These are phyloP conservation scores for Buxus sempervirens DNA, from an alignment of 164 flowering plant species.

Conservation along the genomic window DNA sequence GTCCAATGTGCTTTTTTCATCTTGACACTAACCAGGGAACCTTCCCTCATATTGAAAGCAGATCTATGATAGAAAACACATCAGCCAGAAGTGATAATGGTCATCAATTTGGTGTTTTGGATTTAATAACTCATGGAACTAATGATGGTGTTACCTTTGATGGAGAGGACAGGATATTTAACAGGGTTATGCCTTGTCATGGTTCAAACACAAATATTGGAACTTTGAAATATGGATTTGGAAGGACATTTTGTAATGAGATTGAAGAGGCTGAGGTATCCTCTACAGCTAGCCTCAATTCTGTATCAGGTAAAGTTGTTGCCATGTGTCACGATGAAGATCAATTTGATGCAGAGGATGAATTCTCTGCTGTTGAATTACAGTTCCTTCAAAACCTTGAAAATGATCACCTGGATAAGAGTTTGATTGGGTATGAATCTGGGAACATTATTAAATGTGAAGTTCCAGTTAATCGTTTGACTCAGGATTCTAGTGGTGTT, in stretches of 20 bases:
- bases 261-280: constrained; percentile 28
- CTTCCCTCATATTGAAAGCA: constrained; percentile 14
- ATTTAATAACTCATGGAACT: constrained; percentile 14
- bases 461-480: background rate
- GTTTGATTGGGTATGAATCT: constrained; percentile 3
- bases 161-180: constrained; percentile 16
- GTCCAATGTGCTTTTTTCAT: background rate
- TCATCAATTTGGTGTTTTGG: constrained; percentile 20
- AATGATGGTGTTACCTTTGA: constrained; percentile 11
- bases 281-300: constrained; percentile 23
- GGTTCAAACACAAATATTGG: constrained; percentile 14
- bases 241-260: constrained; percentile 14
- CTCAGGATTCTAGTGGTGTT: constrained; percentile 5
- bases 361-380: constrained; percentile 4
- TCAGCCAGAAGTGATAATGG: constrained; percentile 14
- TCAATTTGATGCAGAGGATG: constrained; percentile 22
- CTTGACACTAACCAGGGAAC: constrained; percentile 10
- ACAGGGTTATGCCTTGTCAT: constrained; percentile 9
- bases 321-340: constrained; percentile 10
- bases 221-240: constrained; percentile 10
- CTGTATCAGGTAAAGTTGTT: constrained; percentile 19
- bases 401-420: constrained; percentile 5
- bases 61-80: constrained; percentile 10
- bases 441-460: constrained; percentile 15
- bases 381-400: constrained; percentile 12